phyloP scores from a whole-genome alignment of 495 filamentous ascomycete genomes.

The Cercophora scortea region DNA sequence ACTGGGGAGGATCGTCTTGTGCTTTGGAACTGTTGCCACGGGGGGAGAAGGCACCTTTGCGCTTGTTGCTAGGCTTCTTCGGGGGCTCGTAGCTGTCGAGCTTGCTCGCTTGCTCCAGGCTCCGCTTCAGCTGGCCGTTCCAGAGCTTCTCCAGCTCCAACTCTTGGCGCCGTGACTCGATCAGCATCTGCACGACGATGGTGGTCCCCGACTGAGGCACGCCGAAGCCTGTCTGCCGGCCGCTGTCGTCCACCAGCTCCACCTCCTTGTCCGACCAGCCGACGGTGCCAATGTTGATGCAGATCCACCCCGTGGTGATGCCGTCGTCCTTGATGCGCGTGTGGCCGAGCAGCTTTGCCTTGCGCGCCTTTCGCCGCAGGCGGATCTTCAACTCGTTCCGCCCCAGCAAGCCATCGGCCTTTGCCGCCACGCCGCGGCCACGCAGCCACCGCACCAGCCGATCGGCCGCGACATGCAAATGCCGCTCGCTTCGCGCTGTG shows the following conservation, averaged over 20 bases:
- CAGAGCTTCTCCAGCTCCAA: conserved; percentile 79
- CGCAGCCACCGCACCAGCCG: conserved; percentile 81
- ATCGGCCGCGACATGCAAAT: conserved; percentile 88
- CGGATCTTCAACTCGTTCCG: conserved; percentile 87
- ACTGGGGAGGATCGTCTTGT: not conserved
- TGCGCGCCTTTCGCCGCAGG: conserved; percentile 67
- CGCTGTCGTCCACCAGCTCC: conserved; percentile 28
- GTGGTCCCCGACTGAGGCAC: conserved; percentile 43
- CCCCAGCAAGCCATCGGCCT: conserved; percentile 82
- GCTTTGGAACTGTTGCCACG: too few relatives aligned
- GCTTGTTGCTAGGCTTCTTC: not conserved
- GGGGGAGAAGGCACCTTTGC: too few relatives aligned
- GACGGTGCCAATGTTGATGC: conserved; percentile 76
- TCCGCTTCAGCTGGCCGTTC: conserved; percentile 32
- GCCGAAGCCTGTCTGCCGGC: conserved; percentile 71
- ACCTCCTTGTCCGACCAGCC: conserved; percentile 40
- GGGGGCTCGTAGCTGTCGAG: not conserved
- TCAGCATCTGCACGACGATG: conserved; percentile 85
- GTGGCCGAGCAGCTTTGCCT: conserved; percentile 64
- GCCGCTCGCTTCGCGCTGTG: conserved; percentile 87
- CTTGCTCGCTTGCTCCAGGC: conserved; percentile 5
- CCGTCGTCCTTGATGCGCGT: conserved; percentile 62
- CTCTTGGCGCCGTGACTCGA: conserved; percentile 74
- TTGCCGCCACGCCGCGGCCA: conserved; percentile 59
- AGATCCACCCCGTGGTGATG: conserved; percentile 89